These are phyloP conservation scores for Metschnikowia continentalis DNA, from an alignment of 805 yeast species.

Conservation along the genomic window DNA sequence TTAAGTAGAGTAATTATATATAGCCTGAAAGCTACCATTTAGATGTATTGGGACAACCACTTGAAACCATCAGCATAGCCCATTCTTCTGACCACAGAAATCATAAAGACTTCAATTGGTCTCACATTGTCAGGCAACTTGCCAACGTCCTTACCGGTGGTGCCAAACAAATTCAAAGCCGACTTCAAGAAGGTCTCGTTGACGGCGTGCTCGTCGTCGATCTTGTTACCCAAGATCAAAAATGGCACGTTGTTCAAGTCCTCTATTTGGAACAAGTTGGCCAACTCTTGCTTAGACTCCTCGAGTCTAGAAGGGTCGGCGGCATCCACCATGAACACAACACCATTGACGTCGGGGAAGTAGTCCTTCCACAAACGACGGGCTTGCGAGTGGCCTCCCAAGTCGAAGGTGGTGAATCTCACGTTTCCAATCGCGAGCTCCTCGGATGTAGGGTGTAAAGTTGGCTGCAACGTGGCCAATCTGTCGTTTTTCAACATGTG, in stretches of 20 bases:
- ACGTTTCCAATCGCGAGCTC: conserved; percentile 95
- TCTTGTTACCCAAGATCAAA: conserved; percentile 92
- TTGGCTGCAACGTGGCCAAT: conserved; percentile 95
- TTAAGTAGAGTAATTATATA: neutral
- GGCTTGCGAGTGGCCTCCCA: conserved; percentile 98
- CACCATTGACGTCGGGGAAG: conserved; percentile 98
- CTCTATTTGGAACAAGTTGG: conserved; percentile 86
- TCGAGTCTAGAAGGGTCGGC: conserved; percentile 95
- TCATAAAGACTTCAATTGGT: conserved; percentile 96
- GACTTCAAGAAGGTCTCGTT: conserved; percentile 91
- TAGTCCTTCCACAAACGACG: conserved; percentile 99
- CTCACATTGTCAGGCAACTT: conserved; percentile 68
- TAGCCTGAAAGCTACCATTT: conserved; percentile 14
- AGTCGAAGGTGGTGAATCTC: conserved; percentile 94
- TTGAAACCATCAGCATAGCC: conserved; percentile 98
- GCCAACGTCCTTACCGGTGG: conserved; percentile 79
- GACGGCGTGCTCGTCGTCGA: conserved; percentile 91
- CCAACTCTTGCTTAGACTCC: conserved; percentile 93
- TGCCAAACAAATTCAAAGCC: conserved; percentile 79
- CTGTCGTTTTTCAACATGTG: conserved; percentile 77
- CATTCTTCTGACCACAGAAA: conserved; percentile 96
- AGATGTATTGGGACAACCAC: conserved; percentile 96
- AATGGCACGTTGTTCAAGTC: conserved; percentile 89
- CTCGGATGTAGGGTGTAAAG: conserved; percentile 97
- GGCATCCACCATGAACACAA: conserved; percentile 93